A percentile compares a stretch with the other conserved stretches of the same genome.
Evolutionary conservation across 495 filamentous ascomycete genomes (phyloP).

Genomic region (Penicillium bialowiezense): DNA sequence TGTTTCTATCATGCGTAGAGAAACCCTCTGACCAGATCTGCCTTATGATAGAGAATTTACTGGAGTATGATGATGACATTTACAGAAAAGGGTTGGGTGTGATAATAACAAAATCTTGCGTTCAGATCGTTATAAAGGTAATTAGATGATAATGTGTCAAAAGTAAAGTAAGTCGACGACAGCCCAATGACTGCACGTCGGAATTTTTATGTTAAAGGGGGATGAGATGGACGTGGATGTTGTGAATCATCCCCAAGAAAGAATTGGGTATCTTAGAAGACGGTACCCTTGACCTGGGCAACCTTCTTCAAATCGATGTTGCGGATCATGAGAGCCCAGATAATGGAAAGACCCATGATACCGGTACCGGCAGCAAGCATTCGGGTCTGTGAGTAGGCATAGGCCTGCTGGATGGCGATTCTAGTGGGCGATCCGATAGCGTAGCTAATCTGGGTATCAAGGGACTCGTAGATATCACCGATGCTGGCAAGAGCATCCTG

Average conservation of each 20-base stretch:
- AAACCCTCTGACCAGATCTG: too few relatives aligned
- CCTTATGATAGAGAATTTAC: too few relatives aligned
- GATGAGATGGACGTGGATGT: not conserved
- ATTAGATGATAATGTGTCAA: slow-evolving; percentile 1
- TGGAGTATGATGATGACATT: too few relatives aligned
- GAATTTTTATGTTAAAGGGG: not conserved
- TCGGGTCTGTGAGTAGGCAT: slow-evolving; percentile 49
- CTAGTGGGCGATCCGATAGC: slow-evolving; percentile 44
- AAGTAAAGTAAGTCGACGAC: not conserved
- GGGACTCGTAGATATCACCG: slow-evolving; percentile 47
- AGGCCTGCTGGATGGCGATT: slow-evolving; percentile 50
- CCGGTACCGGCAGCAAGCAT: slow-evolving; percentile 23
- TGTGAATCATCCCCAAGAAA: not conserved
- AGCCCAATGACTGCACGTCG: not conserved
- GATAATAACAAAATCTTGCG: not conserved
- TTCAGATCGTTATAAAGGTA: slow-evolving; percentile 2
- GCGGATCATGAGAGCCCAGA: slow-evolving; percentile 29
- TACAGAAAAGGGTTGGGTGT: not conserved
- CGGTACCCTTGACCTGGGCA: slow-evolving; percentile 15
- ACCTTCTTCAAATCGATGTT: slow-evolving; percentile 19
- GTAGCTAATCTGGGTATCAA: slow-evolving; percentile 51
- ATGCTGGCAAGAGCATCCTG: slow-evolving; percentile 29
- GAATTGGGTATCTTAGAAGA: slow-evolving; percentile 10
- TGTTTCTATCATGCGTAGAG: too few relatives aligned
- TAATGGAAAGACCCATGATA: slow-evolving; percentile 32